phyloP scores from a whole-genome alignment of 768 basidiomycete species.

The Punctularia strigosozonata region DNA sequence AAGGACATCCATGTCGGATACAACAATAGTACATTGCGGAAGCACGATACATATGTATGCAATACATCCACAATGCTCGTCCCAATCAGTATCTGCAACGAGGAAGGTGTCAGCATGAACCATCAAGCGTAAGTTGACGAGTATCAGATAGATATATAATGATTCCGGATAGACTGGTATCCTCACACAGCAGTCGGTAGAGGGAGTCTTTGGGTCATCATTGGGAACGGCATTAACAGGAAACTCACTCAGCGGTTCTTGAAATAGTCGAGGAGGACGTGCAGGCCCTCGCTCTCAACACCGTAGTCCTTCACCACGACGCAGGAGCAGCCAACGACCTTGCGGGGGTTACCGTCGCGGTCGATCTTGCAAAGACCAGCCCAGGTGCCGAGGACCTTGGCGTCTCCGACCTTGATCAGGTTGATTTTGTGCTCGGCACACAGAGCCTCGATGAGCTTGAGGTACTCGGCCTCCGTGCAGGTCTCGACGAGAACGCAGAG shows the following conservation, averaged over 20 bases:
- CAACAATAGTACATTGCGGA: too few relatives aligned
- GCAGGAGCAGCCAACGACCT: slow-evolving; percentile 86
- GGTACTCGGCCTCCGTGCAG: slow-evolving; percentile 98
- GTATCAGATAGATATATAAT: slow-evolving; percentile 74
- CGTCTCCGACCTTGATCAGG: slow-evolving; percentile 97
- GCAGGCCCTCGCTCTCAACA: slow-evolving; percentile 86
- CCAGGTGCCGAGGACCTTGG: slow-evolving; percentile 97
- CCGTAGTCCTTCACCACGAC: slow-evolving; percentile 99
- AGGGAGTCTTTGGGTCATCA: slow-evolving; percentile 93
- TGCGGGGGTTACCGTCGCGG: slow-evolving; percentile 95
- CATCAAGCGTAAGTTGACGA: too few relatives aligned
- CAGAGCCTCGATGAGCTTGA: slow-evolving; percentile 99
- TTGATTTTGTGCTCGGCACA: slow-evolving; percentile 99
- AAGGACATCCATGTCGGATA: too few relatives aligned
- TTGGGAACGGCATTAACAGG: slow-evolving; percentile 8
- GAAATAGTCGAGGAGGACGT: slow-evolving; percentile 93
- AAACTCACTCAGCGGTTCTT: slow-evolving; percentile 68
- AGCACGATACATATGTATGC: too few relatives aligned
- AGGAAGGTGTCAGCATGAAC: too few relatives aligned
- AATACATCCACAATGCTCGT: too few relatives aligned
- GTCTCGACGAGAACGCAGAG: slow-evolving; percentile 98
- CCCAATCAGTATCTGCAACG: too few relatives aligned
- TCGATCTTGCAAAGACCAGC: slow-evolving; percentile 99
- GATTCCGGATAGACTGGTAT: slow-evolving; percentile 82
- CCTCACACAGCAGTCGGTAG: slow-evolving; percentile 68